Percentiles rank a stretch among this genome's conserved stretches.
These are phyloP conservation scores for Cladophialophora yegresii DNA, from an alignment of 2,329 filamentous ascomycete genomes.

Conservation along the genomic window DNA sequence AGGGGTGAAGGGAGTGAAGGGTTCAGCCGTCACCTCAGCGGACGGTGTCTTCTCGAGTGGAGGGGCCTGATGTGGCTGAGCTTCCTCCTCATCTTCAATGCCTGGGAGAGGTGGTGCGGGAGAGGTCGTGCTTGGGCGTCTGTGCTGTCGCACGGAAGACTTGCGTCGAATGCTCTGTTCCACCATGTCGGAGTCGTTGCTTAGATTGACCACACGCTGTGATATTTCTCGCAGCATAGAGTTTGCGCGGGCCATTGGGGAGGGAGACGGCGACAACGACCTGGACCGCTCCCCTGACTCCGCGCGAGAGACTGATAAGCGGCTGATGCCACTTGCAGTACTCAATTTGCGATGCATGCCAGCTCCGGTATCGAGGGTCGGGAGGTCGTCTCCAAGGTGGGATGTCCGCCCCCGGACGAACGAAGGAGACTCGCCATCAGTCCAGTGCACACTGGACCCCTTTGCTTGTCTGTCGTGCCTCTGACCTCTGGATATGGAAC, in stretches of 20 bases:
- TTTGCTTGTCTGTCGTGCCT: constrained; percentile 52
- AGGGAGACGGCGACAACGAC: constrained; percentile 65
- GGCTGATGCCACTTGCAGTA: constrained; percentile 55
- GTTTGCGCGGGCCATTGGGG: constrained; percentile 68
- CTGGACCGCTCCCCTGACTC: constrained; percentile 53
- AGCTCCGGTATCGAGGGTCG: constrained; percentile 61
- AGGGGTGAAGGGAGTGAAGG: constrained; percentile 24
- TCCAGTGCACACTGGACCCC: constrained; percentile 58
- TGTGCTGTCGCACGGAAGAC: constrained; percentile 42
- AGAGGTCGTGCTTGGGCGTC: constrained; percentile 26
- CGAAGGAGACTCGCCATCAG: constrained; percentile 40
- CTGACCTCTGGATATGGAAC: constrained; percentile 46
- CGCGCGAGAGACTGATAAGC: constrained; percentile 42
- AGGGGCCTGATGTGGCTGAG: constrained; percentile 36
- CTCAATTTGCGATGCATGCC: constrained; percentile 56
- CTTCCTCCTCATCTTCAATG: constrained; percentile 26
- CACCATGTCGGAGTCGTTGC: constrained; percentile 82
- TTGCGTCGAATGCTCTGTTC: constrained; percentile 69
- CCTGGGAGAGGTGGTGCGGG: constrained; percentile 18
- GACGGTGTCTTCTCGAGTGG: constrained; percentile 45
- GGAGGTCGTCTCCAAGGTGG: constrained; percentile 62
- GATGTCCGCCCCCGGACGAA: constrained; percentile 44
- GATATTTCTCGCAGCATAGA: constrained; percentile 86
- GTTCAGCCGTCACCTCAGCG: constrained; percentile 27
- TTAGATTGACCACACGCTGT: constrained; percentile 95